These are phyloP conservation scores for Sanghuangporus weigelae DNA, from an alignment of 1,284 basidiomycete genomes.

Conservation along the genomic window DNA sequence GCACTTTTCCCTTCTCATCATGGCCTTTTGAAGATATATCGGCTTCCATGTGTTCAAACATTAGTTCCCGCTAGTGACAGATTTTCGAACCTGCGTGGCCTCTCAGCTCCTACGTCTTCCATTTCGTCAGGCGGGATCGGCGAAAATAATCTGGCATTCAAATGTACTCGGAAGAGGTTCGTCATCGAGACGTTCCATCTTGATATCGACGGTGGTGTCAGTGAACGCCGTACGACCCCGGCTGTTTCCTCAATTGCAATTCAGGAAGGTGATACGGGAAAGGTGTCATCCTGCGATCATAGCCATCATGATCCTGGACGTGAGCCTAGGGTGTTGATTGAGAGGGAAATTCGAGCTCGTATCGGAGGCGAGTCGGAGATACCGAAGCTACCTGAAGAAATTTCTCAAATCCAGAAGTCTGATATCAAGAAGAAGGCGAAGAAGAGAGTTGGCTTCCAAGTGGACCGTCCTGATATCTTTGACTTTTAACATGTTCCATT, in stretches of 20 bases:
- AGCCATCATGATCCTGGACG: background rate
- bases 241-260: constrained; percentile 28
- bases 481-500: constrained; percentile 37
- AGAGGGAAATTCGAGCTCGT: background rate
- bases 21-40: constrained; percentile 73
- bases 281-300: constrained; percentile 13
- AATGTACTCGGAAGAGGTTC: constrained; percentile 82
- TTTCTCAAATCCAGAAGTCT: constrained; percentile 1
- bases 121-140: constrained; percentile 51
- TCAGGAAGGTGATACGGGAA: constrained; percentile 21
- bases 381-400: background rate
- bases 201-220: constrained; percentile 87
- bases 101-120: constrained; percentile 42
- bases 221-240: constrained; percentile 74
- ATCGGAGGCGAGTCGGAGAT: background rate
- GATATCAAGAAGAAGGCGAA: constrained; percentile 40
- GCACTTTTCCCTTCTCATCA: constrained; percentile 77
- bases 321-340: background rate
- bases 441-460: constrained; percentile 67
- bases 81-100: constrained; percentile 71
- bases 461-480: constrained; percentile 61
- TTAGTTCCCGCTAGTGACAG: constrained; percentile 70
- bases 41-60: constrained; percentile 65
- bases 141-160: constrained; percentile 96
- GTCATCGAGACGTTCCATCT: constrained; percentile 91